Evolutionary conservation across 176 grass and related monocot species (phyloP).

Genomic region (Avena insularis): DNA sequence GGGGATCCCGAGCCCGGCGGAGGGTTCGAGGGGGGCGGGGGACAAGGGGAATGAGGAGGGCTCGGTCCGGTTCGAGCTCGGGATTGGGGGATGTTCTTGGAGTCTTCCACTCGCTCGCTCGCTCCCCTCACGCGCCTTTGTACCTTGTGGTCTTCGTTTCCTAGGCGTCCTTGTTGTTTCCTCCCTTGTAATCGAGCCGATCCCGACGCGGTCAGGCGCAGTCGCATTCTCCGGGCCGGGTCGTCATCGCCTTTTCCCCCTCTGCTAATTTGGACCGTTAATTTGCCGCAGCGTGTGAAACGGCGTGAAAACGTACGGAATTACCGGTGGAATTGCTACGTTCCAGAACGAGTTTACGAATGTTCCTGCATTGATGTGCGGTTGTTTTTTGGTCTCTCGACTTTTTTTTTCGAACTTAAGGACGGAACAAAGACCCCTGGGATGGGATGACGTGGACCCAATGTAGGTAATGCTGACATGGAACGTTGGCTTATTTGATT

Average conservation of each 20-base stretch:
- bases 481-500: too few species aligned
- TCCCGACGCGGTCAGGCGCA: neutral
- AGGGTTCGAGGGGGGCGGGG: neutral
- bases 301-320: neutral
- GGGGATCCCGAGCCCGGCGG: constrained; percentile 28
- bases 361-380: neutral
- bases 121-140: neutral
- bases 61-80: neutral
- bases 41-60: neutral
- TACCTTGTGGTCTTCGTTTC: constrained; percentile 32
- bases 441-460: neutral
- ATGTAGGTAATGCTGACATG: neutral
- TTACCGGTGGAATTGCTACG: neutral
- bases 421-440: neutral
- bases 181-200: neutral
- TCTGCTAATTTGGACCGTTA: neutral
- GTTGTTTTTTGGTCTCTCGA: neutral
- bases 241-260: neutral
- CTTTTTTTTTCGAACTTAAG: neutral
- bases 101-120: neutral
- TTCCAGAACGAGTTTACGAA: neutral
- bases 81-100: constrained; percentile 5
- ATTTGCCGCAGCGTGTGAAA: neutral
- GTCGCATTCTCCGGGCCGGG: neutral
- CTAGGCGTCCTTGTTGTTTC: neutral